These are phyloP conservation scores for Globisporangium canariense DNA, from an alignment of 352 stramenopile genomes.

Conservation along the genomic window DNA sequence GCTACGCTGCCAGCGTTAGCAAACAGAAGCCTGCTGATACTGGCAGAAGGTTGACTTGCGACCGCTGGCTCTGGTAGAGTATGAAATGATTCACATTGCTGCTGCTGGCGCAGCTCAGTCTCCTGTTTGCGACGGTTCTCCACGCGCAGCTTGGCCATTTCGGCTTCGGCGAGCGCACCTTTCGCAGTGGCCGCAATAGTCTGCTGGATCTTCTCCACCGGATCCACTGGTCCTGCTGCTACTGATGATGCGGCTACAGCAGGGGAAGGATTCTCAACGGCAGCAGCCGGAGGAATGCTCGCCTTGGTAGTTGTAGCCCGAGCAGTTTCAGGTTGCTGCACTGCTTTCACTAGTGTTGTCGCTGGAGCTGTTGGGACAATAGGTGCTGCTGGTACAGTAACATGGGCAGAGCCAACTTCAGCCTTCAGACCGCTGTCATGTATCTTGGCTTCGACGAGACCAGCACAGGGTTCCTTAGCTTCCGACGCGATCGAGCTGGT, in stretches of 20 bases:
- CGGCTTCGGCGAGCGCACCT: slow-evolving; percentile 58
- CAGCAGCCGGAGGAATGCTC: background rate
- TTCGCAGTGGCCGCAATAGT: slow-evolving; percentile 48
- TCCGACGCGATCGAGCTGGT: background rate
- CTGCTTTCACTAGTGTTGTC: background rate
- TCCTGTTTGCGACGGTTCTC: slow-evolving; percentile 61
- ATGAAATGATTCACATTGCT: slow-evolving; percentile 6
- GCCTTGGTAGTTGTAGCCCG: background rate
- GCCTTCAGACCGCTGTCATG: background rate
- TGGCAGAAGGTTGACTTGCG: background rate
- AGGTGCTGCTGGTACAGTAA: background rate
- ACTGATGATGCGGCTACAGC: background rate
- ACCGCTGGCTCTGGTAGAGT: background rate
- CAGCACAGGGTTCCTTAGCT: background rate
- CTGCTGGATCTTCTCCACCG: slow-evolving; percentile 22
- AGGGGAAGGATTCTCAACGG: background rate
- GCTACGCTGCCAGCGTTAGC: background rate
- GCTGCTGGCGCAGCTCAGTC: slow-evolving; percentile 38
- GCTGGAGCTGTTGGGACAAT: background rate
- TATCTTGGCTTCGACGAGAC: background rate
- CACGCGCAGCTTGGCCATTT: slow-evolving; percentile 66
- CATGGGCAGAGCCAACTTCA: background rate
- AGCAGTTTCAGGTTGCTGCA: background rate
- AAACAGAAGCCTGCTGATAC: background rate
- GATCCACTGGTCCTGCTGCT: background rate